A percentile compares a stretch with the other conserved stretches of the same genome.
Evolutionary conservation across 768 basidiomycete species (phyloP).

Genomic region (Tubosaeta sp.): DNA sequence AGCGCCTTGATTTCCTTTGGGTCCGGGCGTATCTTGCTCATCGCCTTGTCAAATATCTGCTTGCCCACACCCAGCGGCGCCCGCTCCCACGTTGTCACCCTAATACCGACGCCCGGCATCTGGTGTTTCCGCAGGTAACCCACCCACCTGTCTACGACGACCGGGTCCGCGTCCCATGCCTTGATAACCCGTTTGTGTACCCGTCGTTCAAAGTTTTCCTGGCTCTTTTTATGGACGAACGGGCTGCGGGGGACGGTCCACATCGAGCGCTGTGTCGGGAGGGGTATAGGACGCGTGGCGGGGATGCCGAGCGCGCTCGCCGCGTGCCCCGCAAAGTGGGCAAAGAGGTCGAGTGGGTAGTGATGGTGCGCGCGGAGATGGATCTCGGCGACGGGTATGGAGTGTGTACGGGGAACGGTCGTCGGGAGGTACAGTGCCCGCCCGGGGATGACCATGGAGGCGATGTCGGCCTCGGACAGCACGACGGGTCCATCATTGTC

Average conservation of each 20-base stretch:
- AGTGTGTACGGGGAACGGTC: conserved; percentile 58
- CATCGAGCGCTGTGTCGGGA: conserved; percentile 72
- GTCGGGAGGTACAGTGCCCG: conserved; percentile 52
- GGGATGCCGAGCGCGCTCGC: conserved; percentile 85
- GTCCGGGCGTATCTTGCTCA: conserved; percentile 31
- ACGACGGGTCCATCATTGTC: conserved; percentile 8
- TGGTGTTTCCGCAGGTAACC: conserved; percentile 71
- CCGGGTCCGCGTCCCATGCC: conserved; percentile 82
- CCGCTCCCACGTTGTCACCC: conserved; percentile 73
- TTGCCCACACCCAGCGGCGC: conserved; percentile 50
- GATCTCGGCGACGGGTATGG: conserved; percentile 73
- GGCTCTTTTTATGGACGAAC: conserved; percentile 89
- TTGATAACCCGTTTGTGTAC: conserved; percentile 85
- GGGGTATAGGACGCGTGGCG: conserved; percentile 52
- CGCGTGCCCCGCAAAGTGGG: conserved; percentile 79
- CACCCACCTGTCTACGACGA: conserved; percentile 77
- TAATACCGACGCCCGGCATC: conserved; percentile 84
- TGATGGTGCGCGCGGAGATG: conserved; percentile 79
- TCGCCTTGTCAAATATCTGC: conserved; percentile 34
- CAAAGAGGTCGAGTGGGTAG: conserved; percentile 67
- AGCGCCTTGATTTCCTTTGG: conserved; percentile 36
- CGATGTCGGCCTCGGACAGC: conserved; percentile 37
- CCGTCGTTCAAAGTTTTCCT: conserved; percentile 90
- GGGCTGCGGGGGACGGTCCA: conserved; percentile 86
- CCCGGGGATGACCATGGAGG: conserved; percentile 59